A percentile compares a stretch with the other conserved stretches of the same genome.
Evolutionary conservation across 176 grass and related monocot species (phyloP).

Genomic region (Oryza nivara): DNA sequence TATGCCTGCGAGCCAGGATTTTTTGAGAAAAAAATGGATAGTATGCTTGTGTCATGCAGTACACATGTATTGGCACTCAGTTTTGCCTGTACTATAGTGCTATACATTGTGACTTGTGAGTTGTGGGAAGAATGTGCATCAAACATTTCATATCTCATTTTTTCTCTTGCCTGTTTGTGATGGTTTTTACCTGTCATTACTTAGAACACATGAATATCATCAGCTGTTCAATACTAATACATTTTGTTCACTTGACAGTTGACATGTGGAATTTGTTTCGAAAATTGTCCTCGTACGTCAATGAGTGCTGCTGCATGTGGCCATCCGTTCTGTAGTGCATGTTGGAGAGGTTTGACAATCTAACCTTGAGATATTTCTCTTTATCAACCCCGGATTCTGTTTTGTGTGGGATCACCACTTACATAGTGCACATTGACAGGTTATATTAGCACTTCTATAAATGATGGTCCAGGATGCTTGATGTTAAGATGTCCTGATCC

Average conservation of each 20-base stretch:
- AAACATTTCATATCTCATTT: slow-evolving; percentile 8
- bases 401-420: neutral
- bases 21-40: neutral
- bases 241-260: slow-evolving; percentile 57
- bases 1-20: neutral
- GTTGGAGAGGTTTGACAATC: slow-evolving; percentile 87
- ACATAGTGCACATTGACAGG: slow-evolving; percentile 52
- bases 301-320: slow-evolving; percentile 86
- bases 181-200: neutral
- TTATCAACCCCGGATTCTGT: slow-evolving; percentile 4
- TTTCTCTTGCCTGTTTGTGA: slow-evolving; percentile 15
- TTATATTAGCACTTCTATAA: slow-evolving; percentile 97
- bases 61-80: slow-evolving; percentile 3
- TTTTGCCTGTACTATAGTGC: slow-evolving; percentile 10
- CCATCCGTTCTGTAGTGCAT: slow-evolving; percentile 88
- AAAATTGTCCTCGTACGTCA: slow-evolving; percentile 64
- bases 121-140: slow-evolving; percentile 15
- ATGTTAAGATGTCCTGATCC: slow-evolving; percentile 98
- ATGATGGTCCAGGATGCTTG: slow-evolving; percentile 97
- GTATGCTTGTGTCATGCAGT: slow-evolving; percentile 1
- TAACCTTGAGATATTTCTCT: slow-evolving; percentile 18
- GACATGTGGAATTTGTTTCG: slow-evolving; percentile 97
- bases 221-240: slow-evolving; percentile 33
- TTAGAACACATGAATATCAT: neutral
- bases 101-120: slow-evolving; percentile 23